These are phyloP conservation scores for Pyricularia pennisetigena DNA, from an alignment of 2,329 filamentous ascomycete genomes.

Conservation along the genomic window DNA sequence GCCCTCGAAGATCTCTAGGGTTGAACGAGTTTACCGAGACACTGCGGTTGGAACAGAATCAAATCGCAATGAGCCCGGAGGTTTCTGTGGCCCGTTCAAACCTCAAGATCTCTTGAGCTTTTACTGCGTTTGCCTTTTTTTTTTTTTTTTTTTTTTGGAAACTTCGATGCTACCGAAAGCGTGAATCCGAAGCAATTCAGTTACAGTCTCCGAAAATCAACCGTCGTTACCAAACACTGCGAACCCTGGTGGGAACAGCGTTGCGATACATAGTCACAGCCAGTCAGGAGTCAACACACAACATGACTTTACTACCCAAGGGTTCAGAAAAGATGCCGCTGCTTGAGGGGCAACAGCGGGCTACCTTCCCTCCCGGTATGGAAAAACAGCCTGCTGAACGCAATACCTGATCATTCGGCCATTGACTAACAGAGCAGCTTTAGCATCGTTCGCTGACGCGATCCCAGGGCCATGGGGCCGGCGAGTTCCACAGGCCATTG, in stretches of 20 bases:
- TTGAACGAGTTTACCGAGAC: background rate
- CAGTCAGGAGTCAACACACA: background rate
- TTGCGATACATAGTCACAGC: background rate
- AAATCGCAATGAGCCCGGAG: background rate
- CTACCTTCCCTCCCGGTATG: conserved; percentile 5
- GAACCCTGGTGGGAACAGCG: background rate
- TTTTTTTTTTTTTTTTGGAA: too few relatives aligned
- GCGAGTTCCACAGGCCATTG: conserved; percentile 59
- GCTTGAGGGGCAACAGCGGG: background rate
- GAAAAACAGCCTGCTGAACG: background rate
- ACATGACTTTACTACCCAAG: conserved; percentile 1
- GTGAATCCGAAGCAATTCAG: background rate
- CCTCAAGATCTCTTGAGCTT: background rate
- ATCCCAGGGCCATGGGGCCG: conserved; percentile 1
- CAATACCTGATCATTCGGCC: background rate
- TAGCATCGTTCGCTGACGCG: conserved; percentile 3
- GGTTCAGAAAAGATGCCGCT: conserved; percentile 2
- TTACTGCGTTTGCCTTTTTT: background rate
- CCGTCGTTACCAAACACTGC: background rate
- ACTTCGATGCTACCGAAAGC: background rate
- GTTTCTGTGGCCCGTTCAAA: background rate
- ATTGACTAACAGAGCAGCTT: background rate
- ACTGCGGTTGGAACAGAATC: background rate
- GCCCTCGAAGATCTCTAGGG: background rate
- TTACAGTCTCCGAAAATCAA: background rate